Conservation (phyloP, 306 rosid genomes). For the Gastrolobium villosum region DNA sequence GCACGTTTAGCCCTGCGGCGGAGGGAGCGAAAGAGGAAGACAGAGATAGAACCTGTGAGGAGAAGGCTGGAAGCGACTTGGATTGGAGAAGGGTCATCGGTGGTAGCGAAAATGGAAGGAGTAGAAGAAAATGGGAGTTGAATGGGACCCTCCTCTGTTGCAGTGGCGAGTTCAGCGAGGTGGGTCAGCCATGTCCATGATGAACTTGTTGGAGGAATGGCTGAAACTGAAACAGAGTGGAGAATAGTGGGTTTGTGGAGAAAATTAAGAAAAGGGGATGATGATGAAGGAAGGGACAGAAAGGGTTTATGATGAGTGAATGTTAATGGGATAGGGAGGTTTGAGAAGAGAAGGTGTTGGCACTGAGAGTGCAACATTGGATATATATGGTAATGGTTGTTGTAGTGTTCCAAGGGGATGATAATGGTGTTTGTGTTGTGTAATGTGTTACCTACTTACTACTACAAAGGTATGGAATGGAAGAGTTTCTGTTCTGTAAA, state of each 20-base stretch:
- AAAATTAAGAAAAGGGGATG: conserved; percentile 38
- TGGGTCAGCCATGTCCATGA: conserved; percentile 63
- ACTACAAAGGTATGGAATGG: neutral
- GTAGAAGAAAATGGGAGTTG: conserved; percentile 65
- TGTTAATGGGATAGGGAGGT: conserved; percentile 34
- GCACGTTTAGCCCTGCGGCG: conserved; percentile 93
- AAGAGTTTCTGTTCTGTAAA: neutral
- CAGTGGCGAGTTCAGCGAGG: conserved; percentile 51
- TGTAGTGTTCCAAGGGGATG: neutral
- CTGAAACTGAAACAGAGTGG: conserved; percentile 52
- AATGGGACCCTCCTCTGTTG: conserved; percentile 71
- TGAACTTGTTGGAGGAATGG: conserved; percentile 47
- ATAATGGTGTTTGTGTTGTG: neutral
- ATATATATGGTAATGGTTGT: neutral
- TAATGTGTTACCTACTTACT: too few species aligned
- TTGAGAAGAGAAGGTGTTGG: conserved; percentile 58
- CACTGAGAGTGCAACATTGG: conserved; percentile 67
- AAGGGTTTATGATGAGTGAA: conserved; percentile 37
- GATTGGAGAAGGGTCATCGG: conserved; percentile 80
- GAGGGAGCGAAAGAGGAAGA: conserved; percentile 86
- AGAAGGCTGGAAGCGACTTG: conserved; percentile 91
- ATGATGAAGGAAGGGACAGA: conserved; percentile 11
- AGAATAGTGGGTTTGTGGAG: conserved; percentile 57
- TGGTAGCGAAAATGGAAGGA: conserved; percentile 73
- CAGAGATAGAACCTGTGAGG: conserved; percentile 84